Base-by-base conservation (phyloP, 2,329 filamentous ascomycete genomes). In the Neonectria magnoliae region DNA sequence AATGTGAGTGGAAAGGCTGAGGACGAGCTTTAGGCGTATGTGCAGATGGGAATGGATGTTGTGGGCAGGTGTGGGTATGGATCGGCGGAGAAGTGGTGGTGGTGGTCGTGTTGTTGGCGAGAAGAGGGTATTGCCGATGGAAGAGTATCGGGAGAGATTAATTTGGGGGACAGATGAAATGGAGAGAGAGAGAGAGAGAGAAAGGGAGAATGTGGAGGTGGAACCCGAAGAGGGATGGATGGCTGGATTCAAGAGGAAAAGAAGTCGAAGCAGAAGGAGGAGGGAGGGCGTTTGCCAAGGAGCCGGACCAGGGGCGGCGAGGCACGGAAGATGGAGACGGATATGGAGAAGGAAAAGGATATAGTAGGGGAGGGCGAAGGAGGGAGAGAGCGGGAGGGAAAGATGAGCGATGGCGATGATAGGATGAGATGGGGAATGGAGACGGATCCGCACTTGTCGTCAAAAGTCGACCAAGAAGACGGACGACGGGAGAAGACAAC, bases 11-110 rank as follows among this genome's bases (percentile, higher is more conserved):
- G 14, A 31, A 20, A 9, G 41, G 18, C 20, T 8, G 56, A 47
- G 42, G 48, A 11, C 22, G 44, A 54, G 54, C 31, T 48, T 18
- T 3, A 11, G 18, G 22, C 44, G 47, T 52, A 20, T 41, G 48
- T 54, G 33, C 18, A 16, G 4, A 25, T 25, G 25, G 25, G 25
- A 5, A 25, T 25, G 25, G 25, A 25, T 25, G 45, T 36, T 11
- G 45, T 63, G 44, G 55, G 14, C 42, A 41, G 50, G 42, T 63
- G 55, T 58, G 60, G 60, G 22, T 59, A 61, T 64, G 47, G 51
- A 45, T 64, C 45, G 57, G 51, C 36, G 18, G 29, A 56, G 51
- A 51, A 16, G 60, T 27, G 33, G 42, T 55, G 50, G 25, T 55
- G 14, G 44, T 57, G 41, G 18, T 38, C 11, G 47, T 29, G 3